phyloP scores from a whole-genome alignment of 805 yeast genomes.

The Blastobotrys mokoenaii region DNA sequence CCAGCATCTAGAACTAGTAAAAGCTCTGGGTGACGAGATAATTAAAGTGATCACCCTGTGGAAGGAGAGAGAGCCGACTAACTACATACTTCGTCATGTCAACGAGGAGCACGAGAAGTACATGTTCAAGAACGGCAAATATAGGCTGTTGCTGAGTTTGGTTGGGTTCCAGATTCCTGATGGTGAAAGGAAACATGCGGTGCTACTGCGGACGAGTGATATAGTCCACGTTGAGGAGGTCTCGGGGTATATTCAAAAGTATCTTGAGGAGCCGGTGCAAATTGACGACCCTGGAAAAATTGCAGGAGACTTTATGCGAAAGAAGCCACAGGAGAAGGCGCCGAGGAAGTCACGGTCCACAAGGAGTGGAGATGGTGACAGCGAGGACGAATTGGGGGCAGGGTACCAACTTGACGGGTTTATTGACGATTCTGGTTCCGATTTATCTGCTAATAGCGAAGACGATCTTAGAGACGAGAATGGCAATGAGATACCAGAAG shows the following conservation, averaged over 20 bases:
- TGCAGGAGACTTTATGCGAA: conserved; percentile 29
- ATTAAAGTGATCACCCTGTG: not conserved
- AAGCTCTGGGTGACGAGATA: conserved; percentile 34
- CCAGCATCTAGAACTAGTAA: conserved; percentile 36
- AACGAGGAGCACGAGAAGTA: conserved; percentile 17
- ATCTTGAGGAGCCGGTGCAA: conserved; percentile 31
- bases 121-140: conserved; percentile 39
- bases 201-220: conserved; percentile 30
- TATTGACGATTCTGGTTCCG: conserved; percentile 21
- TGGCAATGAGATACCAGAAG: conserved; percentile 17
- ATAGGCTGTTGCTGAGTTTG: conserved; percentile 39
- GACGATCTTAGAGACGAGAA: conserved; percentile 14
- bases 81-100: too few species aligned
- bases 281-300: conserved; percentile 28
- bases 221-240: conserved; percentile 30
- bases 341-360: not conserved
- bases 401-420: conserved; percentile 21
- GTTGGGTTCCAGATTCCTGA: conserved; percentile 41
- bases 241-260: conserved; percentile 34
- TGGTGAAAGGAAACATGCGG: conserved; percentile 32
- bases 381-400: not conserved
- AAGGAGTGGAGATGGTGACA: not conserved
- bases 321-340: not conserved
- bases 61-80: not conserved
- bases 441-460: conserved; percentile 20